Evolutionary conservation across 2,329 filamentous ascomycete species (phyloP).

Genomic region (Fusarium brachygibbosum): DNA sequence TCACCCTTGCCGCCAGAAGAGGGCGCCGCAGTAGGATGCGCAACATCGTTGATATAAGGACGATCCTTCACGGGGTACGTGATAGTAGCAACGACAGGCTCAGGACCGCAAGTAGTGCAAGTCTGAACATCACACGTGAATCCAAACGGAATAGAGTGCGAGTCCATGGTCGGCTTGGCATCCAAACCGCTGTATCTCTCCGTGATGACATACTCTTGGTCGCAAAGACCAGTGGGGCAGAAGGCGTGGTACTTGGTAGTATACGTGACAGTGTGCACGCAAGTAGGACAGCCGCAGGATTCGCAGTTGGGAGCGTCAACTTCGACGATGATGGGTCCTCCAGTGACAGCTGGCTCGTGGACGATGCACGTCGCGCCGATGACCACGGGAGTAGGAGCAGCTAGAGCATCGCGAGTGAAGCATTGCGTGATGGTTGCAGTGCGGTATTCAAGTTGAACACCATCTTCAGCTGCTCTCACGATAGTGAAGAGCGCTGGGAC

Average conservation of each 20-base stretch:
- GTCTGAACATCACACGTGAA: slow-evolving; percentile 38
- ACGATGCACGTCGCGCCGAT: slow-evolving; percentile 10
- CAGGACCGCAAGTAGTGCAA: slow-evolving; percentile 27
- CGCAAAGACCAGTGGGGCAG: slow-evolving; percentile 27
- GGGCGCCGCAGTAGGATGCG: slow-evolving; percentile 10
- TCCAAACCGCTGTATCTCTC: slow-evolving; percentile 34
- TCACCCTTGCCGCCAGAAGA: neutral
- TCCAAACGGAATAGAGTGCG: slow-evolving; percentile 24
- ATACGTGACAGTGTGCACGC: slow-evolving; percentile 30
- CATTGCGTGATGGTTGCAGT: slow-evolving; percentile 37
- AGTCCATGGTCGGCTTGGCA: slow-evolving; percentile 15
- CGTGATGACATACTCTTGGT: slow-evolving; percentile 32
- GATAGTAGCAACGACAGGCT: slow-evolving; percentile 33
- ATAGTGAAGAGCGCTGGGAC: slow-evolving; percentile 4
- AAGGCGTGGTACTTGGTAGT: slow-evolving; percentile 24
- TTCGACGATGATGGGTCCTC: slow-evolving; percentile 23
- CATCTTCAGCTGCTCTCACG: slow-evolving; percentile 2
- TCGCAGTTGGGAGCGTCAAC: slow-evolving; percentile 36
- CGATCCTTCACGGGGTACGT: slow-evolving; percentile 27
- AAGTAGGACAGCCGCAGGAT: slow-evolving; percentile 31
- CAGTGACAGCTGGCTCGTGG: slow-evolving; percentile 22
- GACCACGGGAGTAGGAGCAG: neutral
- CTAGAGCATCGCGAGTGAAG: slow-evolving; percentile 2
- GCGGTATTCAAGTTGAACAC: slow-evolving; percentile 14
- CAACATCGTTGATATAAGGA: slow-evolving; percentile 56